These are phyloP conservation scores for Talaromyces wortmannii DNA, from an alignment of 495 filamentous ascomycete genomes.

Conservation along the genomic window DNA sequence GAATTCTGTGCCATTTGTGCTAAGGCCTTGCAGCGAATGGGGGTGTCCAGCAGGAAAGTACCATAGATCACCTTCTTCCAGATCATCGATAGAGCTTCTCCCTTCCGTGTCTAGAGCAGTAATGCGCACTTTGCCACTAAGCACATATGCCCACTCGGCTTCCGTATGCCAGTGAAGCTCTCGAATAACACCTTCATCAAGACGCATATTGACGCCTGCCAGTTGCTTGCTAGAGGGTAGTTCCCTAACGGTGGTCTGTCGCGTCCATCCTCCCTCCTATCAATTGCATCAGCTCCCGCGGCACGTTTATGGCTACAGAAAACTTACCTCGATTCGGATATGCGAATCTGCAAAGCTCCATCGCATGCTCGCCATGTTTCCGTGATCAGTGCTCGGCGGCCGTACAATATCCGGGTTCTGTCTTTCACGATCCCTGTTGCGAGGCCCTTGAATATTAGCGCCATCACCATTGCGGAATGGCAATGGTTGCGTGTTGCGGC, in stretches of 20 bases:
- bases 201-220: conserved; percentile 62
- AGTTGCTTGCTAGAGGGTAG: conserved; percentile 52
- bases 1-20: conserved; percentile 62
- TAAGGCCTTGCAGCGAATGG: conserved; percentile 61
- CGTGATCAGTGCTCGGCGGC: conserved; percentile 59
- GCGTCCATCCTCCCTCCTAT: conserved; percentile 62
- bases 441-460: conserved; percentile 55
- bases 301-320: background rate
- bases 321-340: conserved; percentile 52
- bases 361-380: conserved; percentile 54
- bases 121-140: conserved; percentile 51
- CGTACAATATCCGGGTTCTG: conserved; percentile 59
- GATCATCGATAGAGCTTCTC: conserved; percentile 61
- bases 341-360: conserved; percentile 67
- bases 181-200: conserved; percentile 60
- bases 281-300: background rate
- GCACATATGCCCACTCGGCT: conserved; percentile 64
- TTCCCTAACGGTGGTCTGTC: conserved; percentile 58
- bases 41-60: conserved; percentile 69
- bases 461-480: conserved; percentile 61
- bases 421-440: conserved; percentile 54
- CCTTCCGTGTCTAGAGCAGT: conserved; percentile 64
- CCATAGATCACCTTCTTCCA: conserved; percentile 66
- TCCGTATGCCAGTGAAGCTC: conserved; percentile 71
- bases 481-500: conserved; percentile 50